Conservation (phyloP, 257 asterid genomes). For the Ligustrum vulgare region DNA sequence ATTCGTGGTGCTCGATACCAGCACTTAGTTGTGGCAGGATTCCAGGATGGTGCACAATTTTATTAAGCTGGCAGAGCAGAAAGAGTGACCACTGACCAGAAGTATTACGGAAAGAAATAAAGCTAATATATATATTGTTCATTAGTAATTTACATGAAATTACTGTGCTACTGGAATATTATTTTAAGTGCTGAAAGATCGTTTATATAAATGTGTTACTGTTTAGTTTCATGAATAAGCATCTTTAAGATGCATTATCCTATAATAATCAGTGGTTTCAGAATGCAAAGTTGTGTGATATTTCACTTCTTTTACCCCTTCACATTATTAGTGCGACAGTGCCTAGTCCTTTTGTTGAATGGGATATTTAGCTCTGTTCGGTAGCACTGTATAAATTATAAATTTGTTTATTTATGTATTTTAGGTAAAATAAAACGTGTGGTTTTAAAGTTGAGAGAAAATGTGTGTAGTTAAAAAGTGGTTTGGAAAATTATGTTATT, state of each 20-base stretch:
- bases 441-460: too few relatives aligned
- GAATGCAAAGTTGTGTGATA: too few relatives aligned
- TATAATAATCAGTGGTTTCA: too few relatives aligned
- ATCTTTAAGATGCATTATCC: not conserved
- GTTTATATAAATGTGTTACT: not conserved
- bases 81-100: not conserved
- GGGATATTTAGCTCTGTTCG: too few relatives aligned
- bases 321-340: too few relatives aligned
- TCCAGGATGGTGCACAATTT: not conserved
- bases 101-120: not conserved
- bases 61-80: not conserved
- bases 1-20: not conserved
- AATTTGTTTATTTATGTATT: too few relatives aligned
- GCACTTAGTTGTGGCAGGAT: not conserved
- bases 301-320: too few relatives aligned
- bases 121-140: not conserved
- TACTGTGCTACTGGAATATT: not conserved
- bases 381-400: too few relatives aligned
- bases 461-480: too few relatives aligned
- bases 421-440: too few relatives aligned
- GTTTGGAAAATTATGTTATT: too few relatives aligned
- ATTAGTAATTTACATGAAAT: not conserved
- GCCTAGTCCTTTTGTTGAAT: too few relatives aligned
- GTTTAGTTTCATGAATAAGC: not conserved
- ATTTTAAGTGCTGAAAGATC: not conserved